These are phyloP conservation scores for Atkinsonella texensis DNA, from an alignment of 2,329 filamentous ascomycete genomes.

Conservation along the genomic window DNA sequence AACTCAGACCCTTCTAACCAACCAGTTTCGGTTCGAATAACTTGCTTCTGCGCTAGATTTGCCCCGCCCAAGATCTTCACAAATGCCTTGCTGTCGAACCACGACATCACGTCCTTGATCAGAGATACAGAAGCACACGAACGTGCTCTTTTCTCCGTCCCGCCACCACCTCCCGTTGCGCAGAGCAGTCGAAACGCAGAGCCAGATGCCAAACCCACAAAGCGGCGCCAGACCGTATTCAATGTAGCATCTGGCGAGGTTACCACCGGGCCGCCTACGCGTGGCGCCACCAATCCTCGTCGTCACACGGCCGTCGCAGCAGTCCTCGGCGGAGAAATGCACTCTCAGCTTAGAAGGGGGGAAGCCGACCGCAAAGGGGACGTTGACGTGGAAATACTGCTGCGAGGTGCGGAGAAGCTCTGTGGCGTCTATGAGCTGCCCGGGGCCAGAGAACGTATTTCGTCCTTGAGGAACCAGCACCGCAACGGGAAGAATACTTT, in stretches of 20 bases:
- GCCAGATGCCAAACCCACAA: constrained; percentile 24
- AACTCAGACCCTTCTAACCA: not conserved
- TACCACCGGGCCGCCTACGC: constrained; percentile 40
- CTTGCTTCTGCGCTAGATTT: constrained; percentile 44
- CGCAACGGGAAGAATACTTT: constrained; percentile 61
- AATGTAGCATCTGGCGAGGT: constrained; percentile 53
- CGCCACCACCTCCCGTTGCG: constrained; percentile 48
- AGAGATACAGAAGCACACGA: constrained; percentile 93
- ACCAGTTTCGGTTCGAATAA: not conserved
- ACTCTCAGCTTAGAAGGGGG: constrained; percentile 59
- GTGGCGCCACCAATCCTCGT: constrained; percentile 38
- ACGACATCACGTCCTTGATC: constrained; percentile 90
- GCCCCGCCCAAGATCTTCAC: constrained; percentile 89
- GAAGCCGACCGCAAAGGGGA: constrained; percentile 47
- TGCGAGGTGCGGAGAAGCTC: constrained; percentile 81
- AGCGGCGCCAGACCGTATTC: constrained; percentile 51
- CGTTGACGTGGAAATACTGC: constrained; percentile 73
- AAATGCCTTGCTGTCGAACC: constrained; percentile 74
- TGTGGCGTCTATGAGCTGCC: constrained; percentile 77
- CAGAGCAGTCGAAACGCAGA: constrained; percentile 24
- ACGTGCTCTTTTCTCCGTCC: constrained; percentile 86
- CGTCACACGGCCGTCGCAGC: constrained; percentile 79
- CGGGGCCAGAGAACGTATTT: constrained; percentile 67
- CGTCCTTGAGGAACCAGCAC: constrained; percentile 58
- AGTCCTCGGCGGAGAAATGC: constrained; percentile 76